Conservation (phyloP, 805 yeast species). For the Nakazawaea pomicola region DNA sequence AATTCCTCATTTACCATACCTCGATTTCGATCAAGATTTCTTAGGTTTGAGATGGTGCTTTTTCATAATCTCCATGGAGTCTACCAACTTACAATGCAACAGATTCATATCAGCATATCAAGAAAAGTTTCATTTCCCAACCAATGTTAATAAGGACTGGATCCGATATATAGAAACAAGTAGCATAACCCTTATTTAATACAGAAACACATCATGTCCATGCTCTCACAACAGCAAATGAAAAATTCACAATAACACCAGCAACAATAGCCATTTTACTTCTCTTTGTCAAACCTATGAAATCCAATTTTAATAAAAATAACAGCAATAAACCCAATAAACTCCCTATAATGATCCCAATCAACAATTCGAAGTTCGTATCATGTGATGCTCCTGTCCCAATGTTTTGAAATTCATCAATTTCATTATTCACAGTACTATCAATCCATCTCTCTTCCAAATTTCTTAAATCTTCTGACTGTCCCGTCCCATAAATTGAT, state of each 20-base stretch:
- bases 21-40: neutral
- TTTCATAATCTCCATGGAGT: neutral
- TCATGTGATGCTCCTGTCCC: constrained; percentile 24
- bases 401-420: constrained; percentile 39
- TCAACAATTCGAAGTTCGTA: constrained; percentile 57
- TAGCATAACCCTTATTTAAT: neutral
- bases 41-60: constrained; percentile 11
- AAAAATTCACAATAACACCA: constrained; percentile 65
- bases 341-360: constrained; percentile 72
- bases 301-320: constrained; percentile 54
- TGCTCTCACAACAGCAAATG: constrained; percentile 55
- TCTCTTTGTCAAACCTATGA: constrained; percentile 51
- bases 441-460: constrained; percentile 89
- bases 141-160: neutral
- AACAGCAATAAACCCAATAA: constrained; percentile 70
- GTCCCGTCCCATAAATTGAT: constrained; percentile 53
- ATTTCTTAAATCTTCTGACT: constrained; percentile 51
- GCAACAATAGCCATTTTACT: constrained; percentile 65
- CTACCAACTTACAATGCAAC: neutral
- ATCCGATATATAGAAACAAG: constrained; percentile 2
- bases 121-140: neutral
- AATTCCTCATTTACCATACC: constrained; percentile 4
- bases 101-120: neutral
- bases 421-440: constrained; percentile 55
- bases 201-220: constrained; percentile 26